Conservation (phyloP, 352 stramenopile genomes). For the Globisporangium irregulare region DNA sequence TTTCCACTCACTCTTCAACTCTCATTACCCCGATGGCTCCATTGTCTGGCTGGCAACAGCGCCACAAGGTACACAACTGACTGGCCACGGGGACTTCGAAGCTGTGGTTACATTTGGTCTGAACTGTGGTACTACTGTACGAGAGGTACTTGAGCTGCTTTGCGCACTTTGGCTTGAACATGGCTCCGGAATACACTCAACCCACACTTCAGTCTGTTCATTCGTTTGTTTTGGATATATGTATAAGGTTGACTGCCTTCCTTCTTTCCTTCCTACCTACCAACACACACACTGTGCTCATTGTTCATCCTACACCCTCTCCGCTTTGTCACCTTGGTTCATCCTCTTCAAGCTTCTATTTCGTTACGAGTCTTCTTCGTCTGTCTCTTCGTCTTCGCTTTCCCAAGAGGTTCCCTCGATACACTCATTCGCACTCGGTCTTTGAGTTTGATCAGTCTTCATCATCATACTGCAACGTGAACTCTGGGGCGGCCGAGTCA, state of each 20-base stretch:
- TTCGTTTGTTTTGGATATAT: neutral
- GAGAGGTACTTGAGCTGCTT: neutral
- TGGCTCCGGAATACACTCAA: neutral
- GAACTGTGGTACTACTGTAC: neutral
- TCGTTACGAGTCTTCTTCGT: neutral
- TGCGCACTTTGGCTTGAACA: neutral
- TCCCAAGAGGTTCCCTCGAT: neutral
- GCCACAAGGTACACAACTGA: neutral
- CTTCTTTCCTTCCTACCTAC: neutral
- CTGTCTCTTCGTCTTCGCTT: neutral
- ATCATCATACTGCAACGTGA: slow-evolving; percentile 78
- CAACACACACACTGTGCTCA: neutral
- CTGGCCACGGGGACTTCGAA: neutral
- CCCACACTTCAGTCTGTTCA: neutral
- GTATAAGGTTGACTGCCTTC: neutral
- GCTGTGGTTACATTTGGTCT: neutral
- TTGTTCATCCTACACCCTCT: neutral
- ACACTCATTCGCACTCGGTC: neutral
- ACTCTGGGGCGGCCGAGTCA: slow-evolving; percentile 54
- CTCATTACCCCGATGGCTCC: neutral
- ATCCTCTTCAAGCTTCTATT: neutral
- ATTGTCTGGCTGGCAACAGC: neutral
- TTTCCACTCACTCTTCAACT: neutral
- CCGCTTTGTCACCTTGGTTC: neutral
- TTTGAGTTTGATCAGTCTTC: slow-evolving; percentile 39